Conservation (phyloP, 2,329 filamentous ascomycete species). For the Aspergillus calidoustus region DNA sequence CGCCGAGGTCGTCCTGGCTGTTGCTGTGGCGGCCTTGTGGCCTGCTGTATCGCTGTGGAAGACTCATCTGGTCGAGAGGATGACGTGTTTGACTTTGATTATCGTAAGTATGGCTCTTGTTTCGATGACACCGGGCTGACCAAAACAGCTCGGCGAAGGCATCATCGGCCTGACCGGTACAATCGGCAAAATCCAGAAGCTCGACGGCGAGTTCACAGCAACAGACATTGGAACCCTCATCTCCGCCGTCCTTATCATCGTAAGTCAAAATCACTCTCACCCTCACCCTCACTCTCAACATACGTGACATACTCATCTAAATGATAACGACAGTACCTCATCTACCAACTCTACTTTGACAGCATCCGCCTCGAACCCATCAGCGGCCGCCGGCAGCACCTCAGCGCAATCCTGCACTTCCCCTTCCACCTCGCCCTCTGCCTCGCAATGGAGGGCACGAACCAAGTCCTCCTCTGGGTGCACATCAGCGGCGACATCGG, state of each 20-base stretch:
- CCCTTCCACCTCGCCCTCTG: background rate
- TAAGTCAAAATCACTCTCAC: background rate
- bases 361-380: background rate
- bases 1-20: background rate
- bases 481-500: background rate
- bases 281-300: too few species aligned
- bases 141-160: background rate
- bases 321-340: background rate
- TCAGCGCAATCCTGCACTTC: conserved; percentile 3
- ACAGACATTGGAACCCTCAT: conserved; percentile 1
- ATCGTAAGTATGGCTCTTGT: background rate
- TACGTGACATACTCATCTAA: background rate
- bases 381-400: background rate
- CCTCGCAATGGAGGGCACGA: background rate
- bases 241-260: conserved; percentile 1
- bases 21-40: background rate
- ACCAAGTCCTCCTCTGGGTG: background rate
- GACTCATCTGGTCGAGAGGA: conserved; percentile 3
- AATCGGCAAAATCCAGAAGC: conserved; percentile 3
- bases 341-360: conserved; percentile 7
- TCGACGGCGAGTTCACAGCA: background rate
- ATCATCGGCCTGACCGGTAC: conserved; percentile 2
- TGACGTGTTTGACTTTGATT: conserved; percentile 5
- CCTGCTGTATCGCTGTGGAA: conserved; percentile 4
- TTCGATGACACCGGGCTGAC: background rate